A percentile compares a stretch with the other conserved stretches of the same genome.
phyloP scores from a whole-genome alignment of 2,329 filamentous ascomycete genomes.

The Immersiporthe knoxdaviesiana region DNA sequence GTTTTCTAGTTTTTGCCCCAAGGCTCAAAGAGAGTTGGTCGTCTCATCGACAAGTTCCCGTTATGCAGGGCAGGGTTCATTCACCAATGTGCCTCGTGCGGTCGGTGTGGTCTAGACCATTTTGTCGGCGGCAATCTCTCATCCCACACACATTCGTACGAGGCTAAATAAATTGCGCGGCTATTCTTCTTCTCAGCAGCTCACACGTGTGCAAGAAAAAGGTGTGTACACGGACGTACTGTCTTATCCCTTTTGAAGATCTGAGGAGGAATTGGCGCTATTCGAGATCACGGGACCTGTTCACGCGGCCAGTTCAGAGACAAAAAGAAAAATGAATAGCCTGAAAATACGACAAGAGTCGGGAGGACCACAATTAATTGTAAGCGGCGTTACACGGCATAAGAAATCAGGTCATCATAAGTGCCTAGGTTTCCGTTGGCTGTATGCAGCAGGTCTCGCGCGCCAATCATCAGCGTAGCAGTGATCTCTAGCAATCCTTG shows the following conservation, averaged over 20 bases:
- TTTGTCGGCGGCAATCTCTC: not conserved
- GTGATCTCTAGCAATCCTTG: conserved; percentile 47
- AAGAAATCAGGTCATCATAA: not conserved
- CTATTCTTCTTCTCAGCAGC: too few species aligned
- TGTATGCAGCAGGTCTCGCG: not conserved
- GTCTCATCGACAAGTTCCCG: not conserved
- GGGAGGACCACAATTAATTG: not conserved
- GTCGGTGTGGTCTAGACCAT: not conserved
- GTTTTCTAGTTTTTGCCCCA: too few species aligned
- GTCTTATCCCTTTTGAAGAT: not conserved
- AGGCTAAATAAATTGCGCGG: not conserved
- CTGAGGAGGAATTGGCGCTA: not conserved
- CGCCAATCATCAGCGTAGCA: not conserved
- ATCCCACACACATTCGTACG: not conserved
- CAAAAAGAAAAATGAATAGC: not conserved
- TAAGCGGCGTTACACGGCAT: not conserved
- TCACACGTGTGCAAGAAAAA: too few species aligned
- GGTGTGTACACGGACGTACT: too few species aligned
- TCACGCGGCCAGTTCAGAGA: not conserved
- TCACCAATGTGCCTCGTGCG: not conserved
- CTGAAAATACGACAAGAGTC: not conserved
- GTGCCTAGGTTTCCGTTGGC: not conserved
- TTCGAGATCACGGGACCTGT: not conserved
- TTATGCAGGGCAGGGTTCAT: not conserved
- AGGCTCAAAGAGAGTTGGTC: not conserved